phyloP scores from a whole-genome alignment of 208 protist genomes.

The Trypanosoma lewisi region DNA sequence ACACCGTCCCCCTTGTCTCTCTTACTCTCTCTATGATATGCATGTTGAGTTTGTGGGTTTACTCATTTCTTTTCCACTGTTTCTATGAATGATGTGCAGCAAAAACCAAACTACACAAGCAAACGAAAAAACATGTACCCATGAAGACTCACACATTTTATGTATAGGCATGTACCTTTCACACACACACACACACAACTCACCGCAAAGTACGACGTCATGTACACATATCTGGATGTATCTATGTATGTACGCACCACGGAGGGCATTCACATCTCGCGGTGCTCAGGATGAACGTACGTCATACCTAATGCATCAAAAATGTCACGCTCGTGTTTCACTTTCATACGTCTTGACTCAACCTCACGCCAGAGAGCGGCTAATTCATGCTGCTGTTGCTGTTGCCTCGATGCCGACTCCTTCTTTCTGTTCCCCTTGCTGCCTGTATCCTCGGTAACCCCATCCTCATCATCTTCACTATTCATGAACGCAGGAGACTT shows the following conservation, averaged over 20 bases:
- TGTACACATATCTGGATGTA: too few relatives aligned
- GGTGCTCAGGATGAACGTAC: conserved; percentile 73
- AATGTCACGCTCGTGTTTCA: conserved; percentile 63
- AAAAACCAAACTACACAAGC: not conserved
- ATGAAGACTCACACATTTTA: too few relatives aligned
- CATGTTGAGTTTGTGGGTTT: not conserved
- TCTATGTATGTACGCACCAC: not conserved
- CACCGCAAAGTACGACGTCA: too few relatives aligned
- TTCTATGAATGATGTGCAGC: not conserved
- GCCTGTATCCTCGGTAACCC: conserved; percentile 34
- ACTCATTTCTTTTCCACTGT: not conserved
- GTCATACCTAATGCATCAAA: conserved; percentile 76
- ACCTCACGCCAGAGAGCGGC: conserved; percentile 47
- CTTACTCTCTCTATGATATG: not conserved
- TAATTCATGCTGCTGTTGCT: conserved; percentile 45
- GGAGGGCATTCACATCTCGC: conserved; percentile 35
- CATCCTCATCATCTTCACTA: conserved; percentile 21
- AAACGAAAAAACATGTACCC: too few relatives aligned
- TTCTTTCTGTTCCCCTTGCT: conserved; percentile 17
- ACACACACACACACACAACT: too few relatives aligned
- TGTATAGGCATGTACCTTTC: too few relatives aligned
- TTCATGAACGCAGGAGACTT: conserved; percentile 25
- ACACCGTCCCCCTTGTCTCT: not conserved
- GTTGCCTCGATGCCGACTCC: conserved; percentile 17
- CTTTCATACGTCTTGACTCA: conserved; percentile 65